A percentile compares a stretch with the other conserved stretches of the same genome.
Evolutionary conservation across 2,329 filamentous ascomycete genomes (phyloP).

Genomic region (Mariannaea elegans): DNA sequence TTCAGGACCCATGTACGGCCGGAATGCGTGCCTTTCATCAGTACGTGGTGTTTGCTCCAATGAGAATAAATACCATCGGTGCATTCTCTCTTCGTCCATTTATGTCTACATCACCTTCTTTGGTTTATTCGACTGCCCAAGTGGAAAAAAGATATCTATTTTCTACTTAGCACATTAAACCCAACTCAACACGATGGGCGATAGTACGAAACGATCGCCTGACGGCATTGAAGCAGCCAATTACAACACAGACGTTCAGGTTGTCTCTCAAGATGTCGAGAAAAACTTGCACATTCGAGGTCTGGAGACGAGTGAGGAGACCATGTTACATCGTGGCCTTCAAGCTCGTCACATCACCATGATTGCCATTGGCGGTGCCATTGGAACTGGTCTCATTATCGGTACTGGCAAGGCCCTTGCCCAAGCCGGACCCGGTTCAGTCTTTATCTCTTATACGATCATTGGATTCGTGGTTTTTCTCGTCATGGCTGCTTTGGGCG

Average conservation of each 20-base stretch:
- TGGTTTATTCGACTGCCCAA: neutral
- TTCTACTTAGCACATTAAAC: too few relatives aligned
- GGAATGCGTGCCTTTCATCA: neutral
- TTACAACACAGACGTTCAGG: neutral
- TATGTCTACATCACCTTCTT: neutral
- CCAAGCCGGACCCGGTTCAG: slow-evolving; percentile 68
- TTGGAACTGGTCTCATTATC: slow-evolving; percentile 78
- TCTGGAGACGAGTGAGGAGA: slow-evolving; percentile 38
- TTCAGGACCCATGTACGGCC: neutral
- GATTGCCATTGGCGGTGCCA: slow-evolving; percentile 77
- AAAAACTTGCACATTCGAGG: neutral
- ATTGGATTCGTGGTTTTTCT: slow-evolving; percentile 79
- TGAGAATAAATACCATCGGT: neutral
- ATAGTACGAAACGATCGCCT: neutral
- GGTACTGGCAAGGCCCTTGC: slow-evolving; percentile 67
- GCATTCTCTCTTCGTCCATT: too few relatives aligned
- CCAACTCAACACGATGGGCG: neutral
- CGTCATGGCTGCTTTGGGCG: slow-evolving; percentile 82
- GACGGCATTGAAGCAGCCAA: neutral
- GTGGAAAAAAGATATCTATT: too few relatives aligned
- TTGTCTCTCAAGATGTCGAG: neutral
- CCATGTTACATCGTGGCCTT: slow-evolving; percentile 60
- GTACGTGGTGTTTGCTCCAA: neutral
- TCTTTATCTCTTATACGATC: slow-evolving; percentile 75
- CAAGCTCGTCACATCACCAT: slow-evolving; percentile 65